A percentile compares a stretch with the other conserved stretches of the same genome.
Conservation (phyloP, 768 basidiomycete species). For the Podaxis rugospora region DNA sequence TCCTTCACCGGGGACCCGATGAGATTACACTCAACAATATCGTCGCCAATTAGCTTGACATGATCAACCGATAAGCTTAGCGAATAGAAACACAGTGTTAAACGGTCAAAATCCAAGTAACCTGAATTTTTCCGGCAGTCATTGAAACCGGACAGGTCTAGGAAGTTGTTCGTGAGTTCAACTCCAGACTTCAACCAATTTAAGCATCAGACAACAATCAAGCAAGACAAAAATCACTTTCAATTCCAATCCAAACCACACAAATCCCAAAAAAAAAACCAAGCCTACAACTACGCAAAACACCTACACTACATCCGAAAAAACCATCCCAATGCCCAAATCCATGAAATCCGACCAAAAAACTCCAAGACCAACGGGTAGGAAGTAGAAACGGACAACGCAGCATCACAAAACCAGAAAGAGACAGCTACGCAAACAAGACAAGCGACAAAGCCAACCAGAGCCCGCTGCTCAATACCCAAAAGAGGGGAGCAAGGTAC, state of each 20-base stretch:
- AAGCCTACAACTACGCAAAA: no score
- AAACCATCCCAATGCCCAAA: neutral
- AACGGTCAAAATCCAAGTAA: no score
- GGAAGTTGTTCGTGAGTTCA: no score
- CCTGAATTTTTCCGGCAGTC: no score
- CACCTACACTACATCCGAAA: neutral
- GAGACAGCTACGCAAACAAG: neutral
- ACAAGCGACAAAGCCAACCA: neutral
- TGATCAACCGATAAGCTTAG: no score
- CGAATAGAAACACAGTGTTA: no score
- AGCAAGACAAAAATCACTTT: neutral
- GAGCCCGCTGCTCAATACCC: constrained; percentile 12
- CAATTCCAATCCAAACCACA: neutral
- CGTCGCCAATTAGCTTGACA: no score
- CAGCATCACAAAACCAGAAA: neutral
- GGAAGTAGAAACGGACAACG: neutral
- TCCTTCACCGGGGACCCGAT: no score
- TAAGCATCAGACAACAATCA: neutral
- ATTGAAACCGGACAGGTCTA: no score
- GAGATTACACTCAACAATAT: no score
- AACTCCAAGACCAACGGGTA: neutral
- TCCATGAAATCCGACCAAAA: neutral
- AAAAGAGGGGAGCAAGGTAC: constrained; percentile 12
- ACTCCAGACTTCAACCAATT: no score
- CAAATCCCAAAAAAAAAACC: no score